Evolutionary conservation across 257 asterid species (phyloP).

Genomic region (Verbena officinalis): DNA sequence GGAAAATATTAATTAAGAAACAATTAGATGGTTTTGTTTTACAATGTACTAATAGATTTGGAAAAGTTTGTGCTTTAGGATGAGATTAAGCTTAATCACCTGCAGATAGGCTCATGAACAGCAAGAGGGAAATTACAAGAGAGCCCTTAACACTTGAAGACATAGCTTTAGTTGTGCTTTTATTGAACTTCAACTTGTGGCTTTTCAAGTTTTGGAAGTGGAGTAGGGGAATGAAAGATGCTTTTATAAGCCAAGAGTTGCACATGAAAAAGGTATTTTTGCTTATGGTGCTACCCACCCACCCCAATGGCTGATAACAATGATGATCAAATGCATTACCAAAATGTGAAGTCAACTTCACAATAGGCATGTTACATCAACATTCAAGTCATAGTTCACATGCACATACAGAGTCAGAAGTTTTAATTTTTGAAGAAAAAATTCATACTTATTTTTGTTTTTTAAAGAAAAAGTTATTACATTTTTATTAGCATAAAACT

Average conservation of each 20-base stretch:
- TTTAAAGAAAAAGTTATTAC: too few relatives aligned
- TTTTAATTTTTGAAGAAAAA: too few relatives aligned
- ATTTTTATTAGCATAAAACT: too few relatives aligned
- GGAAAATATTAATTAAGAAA: not conserved
- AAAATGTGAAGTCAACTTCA: slow-evolving; percentile 68
- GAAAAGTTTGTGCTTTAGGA: not conserved
- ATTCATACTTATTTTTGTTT: too few relatives aligned
- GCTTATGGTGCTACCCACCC: slow-evolving; percentile 45
- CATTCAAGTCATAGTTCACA: slow-evolving; percentile 2
- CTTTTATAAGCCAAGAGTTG: slow-evolving; percentile 40
- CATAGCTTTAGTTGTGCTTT: slow-evolving; percentile 33
- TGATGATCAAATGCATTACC: slow-evolving; percentile 72
- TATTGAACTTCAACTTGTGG: slow-evolving; percentile 13
- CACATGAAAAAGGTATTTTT: slow-evolving; percentile 31
- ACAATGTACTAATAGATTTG: not conserved
- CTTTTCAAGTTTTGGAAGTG: slow-evolving; percentile 37
- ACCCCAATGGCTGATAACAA: slow-evolving; percentile 38
- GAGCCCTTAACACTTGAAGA: slow-evolving; percentile 37
- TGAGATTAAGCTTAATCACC: slow-evolving; percentile 37
- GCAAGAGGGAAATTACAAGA: slow-evolving; percentile 33
- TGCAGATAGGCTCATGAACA: slow-evolving; percentile 45
- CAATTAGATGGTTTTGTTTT: not conserved
- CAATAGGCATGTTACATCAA: slow-evolving; percentile 45
- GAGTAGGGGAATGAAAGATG: slow-evolving; percentile 15
- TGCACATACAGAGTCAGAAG: not conserved